Conservation (phyloP, 768 basidiomycete genomes). For the Daedalea quercina region DNA sequence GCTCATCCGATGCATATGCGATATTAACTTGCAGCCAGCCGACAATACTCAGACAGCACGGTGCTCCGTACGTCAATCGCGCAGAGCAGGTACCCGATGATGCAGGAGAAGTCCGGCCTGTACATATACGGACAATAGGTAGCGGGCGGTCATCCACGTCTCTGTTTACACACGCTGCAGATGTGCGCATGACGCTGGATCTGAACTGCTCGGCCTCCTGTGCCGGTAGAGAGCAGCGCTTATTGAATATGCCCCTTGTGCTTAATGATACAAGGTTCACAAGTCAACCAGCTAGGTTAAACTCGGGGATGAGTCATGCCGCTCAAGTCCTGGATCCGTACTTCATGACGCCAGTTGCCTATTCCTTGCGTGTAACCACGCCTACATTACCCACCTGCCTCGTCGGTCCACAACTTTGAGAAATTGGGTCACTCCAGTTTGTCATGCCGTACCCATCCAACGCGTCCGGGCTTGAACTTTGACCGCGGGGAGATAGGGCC, state of each 20-base stretch:
- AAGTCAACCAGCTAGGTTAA: conserved; percentile 17
- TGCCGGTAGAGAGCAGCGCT: background rate
- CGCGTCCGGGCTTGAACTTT: conserved; percentile 17
- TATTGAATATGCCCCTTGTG: background rate
- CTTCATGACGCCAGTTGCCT: conserved; percentile 22
- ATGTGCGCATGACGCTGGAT: background rate
- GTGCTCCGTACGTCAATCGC: background rate
- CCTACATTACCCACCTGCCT: conserved; percentile 23
- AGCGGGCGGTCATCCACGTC: background rate
- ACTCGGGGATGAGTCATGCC: conserved; percentile 16
- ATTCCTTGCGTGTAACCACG: conserved; percentile 18
- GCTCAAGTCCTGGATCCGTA: conserved; percentile 11
- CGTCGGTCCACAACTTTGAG: conserved; percentile 10
- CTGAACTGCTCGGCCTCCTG: background rate
- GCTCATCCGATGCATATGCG: conserved; percentile 3
- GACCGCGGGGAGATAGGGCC: conserved; percentile 23
- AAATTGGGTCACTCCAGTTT: conserved; percentile 12
- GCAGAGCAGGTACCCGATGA: background rate
- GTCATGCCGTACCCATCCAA: conserved; percentile 19
- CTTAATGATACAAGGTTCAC: conserved; percentile 15
- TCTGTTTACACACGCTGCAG: background rate
- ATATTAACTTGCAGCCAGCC: background rate
- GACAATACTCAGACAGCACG: background rate
- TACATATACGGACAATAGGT: background rate
- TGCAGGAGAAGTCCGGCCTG: background rate